These are phyloP conservation scores for Penicillium sp. DNA, from an alignment of 2,329 filamentous ascomycete species.

Conservation along the genomic window DNA sequence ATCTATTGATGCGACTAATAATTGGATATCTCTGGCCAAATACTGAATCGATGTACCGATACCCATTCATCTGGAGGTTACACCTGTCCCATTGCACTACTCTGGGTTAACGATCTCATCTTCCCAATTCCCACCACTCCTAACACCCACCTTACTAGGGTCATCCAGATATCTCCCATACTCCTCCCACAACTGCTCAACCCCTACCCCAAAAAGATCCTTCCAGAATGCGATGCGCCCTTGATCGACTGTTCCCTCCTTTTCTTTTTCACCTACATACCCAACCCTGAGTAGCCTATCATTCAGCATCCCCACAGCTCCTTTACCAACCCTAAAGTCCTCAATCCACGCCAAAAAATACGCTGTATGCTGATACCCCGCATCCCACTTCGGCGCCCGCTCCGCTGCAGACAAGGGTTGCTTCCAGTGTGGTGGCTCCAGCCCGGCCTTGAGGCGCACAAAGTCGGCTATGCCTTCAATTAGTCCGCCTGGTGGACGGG, in stretches of 20 bases:
- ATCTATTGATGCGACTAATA: neutral
- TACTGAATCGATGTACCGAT: neutral
- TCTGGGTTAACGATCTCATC: slow-evolving; percentile 28
- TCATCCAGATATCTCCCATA: slow-evolving; percentile 59
- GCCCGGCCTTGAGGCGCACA: slow-evolving; percentile 71
- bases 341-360: slow-evolving; percentile 91
- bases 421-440: slow-evolving; percentile 83
- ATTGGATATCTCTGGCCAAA: neutral
- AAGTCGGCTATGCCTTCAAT: slow-evolving; percentile 93
- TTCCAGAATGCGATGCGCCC: slow-evolving; percentile 33
- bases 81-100: slow-evolving; percentile 1
- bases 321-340: slow-evolving; percentile 61
- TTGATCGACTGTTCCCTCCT: neutral
- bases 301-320: slow-evolving; percentile 62
- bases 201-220: slow-evolving; percentile 61
- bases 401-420: slow-evolving; percentile 47
- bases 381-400: slow-evolving; percentile 69
- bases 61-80: neutral
- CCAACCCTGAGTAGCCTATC: slow-evolving; percentile 39
- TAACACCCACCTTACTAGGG: slow-evolving; percentile 1
- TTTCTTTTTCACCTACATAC: slow-evolving; percentile 31
- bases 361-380: slow-evolving; percentile 84
- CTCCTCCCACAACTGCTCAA: slow-evolving; percentile 71
- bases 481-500: slow-evolving; percentile 64
- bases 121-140: slow-evolving; percentile 25